phyloP scores from a whole-genome alignment of 2,329 filamentous ascomycete genomes.

The Penicillium capsulatum region DNA sequence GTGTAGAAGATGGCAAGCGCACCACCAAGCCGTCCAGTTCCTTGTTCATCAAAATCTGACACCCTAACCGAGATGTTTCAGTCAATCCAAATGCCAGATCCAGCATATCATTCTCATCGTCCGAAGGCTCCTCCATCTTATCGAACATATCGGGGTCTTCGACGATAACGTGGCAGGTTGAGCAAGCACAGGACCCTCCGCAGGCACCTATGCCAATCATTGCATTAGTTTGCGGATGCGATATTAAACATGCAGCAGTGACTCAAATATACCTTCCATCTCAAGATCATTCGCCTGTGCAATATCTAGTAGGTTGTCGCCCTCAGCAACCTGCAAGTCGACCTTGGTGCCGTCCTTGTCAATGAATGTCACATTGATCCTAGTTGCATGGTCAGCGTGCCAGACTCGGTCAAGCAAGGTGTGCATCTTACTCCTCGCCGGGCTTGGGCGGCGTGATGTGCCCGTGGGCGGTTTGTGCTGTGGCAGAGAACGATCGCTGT shows the following conservation, averaged over 20 bases:
- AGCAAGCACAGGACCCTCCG: constrained; percentile 88
- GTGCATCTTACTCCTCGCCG: constrained; percentile 73
- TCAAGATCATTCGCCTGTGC: constrained; percentile 92
- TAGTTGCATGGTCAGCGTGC: constrained; percentile 35
- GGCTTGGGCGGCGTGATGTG: constrained; percentile 80
- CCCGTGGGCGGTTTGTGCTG: constrained; percentile 61
- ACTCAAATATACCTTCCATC: constrained; percentile 70
- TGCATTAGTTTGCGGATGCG: constrained; percentile 6
- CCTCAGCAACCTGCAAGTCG: constrained; percentile 74
- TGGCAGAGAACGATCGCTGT: constrained; percentile 61
- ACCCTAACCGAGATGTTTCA: constrained; percentile 78
- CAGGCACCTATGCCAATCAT: constrained; percentile 62
- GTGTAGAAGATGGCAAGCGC: constrained; percentile 84
- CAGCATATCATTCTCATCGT: constrained; percentile 85
- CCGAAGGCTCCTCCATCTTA: constrained; percentile 70
- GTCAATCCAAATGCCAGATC: constrained; percentile 86
- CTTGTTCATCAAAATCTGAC: constrained; percentile 87
- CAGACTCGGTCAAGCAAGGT: not conserved
- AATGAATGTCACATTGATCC: constrained; percentile 84
- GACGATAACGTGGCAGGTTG: constrained; percentile 88
- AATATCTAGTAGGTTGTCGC: constrained; percentile 92
- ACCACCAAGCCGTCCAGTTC: constrained; percentile 84
- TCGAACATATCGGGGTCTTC: constrained; percentile 69
- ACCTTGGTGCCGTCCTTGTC: constrained; percentile 79
- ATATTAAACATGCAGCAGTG: not conserved